These are phyloP conservation scores for Erodium texanum DNA, from an alignment of 441 rosid species.

Conservation along the genomic window DNA sequence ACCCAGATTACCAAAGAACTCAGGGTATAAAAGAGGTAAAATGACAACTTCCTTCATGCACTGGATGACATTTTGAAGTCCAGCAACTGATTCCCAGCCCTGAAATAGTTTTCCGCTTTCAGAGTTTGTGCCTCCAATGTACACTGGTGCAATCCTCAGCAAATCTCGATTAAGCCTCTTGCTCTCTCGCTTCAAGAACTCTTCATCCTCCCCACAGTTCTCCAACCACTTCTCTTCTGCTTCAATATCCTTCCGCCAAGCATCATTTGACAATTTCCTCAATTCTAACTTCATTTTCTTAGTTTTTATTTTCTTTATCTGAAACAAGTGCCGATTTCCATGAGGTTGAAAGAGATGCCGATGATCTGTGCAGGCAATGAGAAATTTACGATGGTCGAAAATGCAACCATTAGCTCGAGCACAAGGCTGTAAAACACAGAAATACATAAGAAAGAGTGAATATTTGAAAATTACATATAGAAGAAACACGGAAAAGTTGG, in stretches of 20 bases:
- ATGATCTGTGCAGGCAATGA: constrained; percentile 96
- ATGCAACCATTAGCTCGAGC: constrained; percentile 91
- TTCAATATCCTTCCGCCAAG: constrained; percentile 85
- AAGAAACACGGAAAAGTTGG: no score
- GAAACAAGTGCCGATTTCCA: constrained; percentile 42
- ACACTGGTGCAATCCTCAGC: constrained; percentile 87
- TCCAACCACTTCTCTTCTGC: constrained; percentile 98
- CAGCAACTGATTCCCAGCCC: constrained; percentile 99
- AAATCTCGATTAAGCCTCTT: constrained; percentile 91
- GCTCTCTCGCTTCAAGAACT: constrained; percentile 92
- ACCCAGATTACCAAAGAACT: constrained; percentile 81
- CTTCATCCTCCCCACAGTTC: constrained; percentile 98
- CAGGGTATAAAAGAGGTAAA: constrained; percentile 87
- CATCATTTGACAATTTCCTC: constrained; percentile 75
- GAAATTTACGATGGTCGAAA: constrained; percentile 97
- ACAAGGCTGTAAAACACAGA: constrained; percentile 69
- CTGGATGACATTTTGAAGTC: constrained; percentile 81
- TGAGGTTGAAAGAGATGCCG: constrained; percentile 77
- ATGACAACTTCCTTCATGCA: constrained; percentile 98
- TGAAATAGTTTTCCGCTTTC: constrained; percentile 51
- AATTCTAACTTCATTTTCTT: constrained; percentile 70
- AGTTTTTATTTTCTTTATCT: constrained; percentile 72
- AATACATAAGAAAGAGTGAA: constrained; percentile 18
- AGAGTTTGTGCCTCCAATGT: constrained; percentile 72
- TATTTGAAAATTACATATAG: no score